These are phyloP conservation scores for Cephalotrichum gorgonifer DNA, from an alignment of 2,329 filamentous ascomycete species.

Conservation along the genomic window DNA sequence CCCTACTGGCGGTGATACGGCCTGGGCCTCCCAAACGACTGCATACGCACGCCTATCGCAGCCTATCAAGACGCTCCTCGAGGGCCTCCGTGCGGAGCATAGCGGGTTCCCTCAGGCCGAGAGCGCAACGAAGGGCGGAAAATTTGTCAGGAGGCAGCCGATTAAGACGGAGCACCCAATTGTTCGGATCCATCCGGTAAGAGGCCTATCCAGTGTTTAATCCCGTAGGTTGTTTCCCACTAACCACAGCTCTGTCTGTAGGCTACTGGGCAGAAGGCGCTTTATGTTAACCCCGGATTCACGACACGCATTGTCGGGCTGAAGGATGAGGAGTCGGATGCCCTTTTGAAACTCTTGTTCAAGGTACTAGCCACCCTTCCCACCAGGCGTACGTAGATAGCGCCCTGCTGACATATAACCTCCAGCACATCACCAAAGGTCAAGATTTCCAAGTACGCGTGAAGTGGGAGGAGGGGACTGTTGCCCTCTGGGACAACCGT, in stretches of 20 bases:
- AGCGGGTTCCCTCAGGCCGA: slow-evolving; percentile 26
- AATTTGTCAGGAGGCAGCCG: slow-evolving; percentile 46
- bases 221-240: too few relatives aligned
- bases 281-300: slow-evolving; percentile 28
- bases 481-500: slow-evolving; percentile 61
- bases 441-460: slow-evolving; percentile 62
- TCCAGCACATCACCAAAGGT: slow-evolving; percentile 30
- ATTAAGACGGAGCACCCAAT: slow-evolving; percentile 56
- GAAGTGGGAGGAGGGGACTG: slow-evolving; percentile 53
- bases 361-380: too few relatives aligned
- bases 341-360: slow-evolving; percentile 61
- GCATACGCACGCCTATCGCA: slow-evolving; percentile 25
- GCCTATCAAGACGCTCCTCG: slow-evolving; percentile 23
- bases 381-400: too few relatives aligned
- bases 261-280: slow-evolving; percentile 15
- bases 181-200: slow-evolving; percentile 55
- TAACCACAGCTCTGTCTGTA: neutral
- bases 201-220: slow-evolving; percentile 19
- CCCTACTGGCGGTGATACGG: slow-evolving; percentile 24
- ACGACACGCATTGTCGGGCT: slow-evolving; percentile 71
- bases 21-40: slow-evolving; percentile 24
- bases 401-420: neutral
- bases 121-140: slow-evolving; percentile 19
- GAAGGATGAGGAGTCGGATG: slow-evolving; percentile 80
- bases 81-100: slow-evolving; percentile 26